A percentile compares a stretch with the other conserved stretches of the same genome.
Conservation (phyloP, 148 eudicot species). For the Salicornia ramosissima region DNA sequence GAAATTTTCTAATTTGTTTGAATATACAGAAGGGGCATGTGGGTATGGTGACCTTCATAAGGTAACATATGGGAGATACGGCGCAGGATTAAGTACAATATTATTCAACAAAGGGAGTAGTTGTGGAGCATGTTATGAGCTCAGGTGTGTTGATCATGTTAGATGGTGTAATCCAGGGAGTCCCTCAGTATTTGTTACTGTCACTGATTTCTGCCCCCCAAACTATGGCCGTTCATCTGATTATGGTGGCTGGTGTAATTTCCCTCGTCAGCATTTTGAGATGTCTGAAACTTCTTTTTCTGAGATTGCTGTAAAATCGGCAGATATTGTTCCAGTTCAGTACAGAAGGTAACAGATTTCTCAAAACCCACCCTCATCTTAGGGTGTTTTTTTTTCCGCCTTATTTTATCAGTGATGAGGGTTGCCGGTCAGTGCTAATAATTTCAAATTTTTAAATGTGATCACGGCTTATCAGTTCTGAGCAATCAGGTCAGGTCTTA, state of each 20-base stretch:
- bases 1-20: not conserved
- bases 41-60: conserved; percentile 62
- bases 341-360: conserved; percentile 44
- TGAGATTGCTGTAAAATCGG: conserved; percentile 41
- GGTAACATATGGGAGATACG: conserved; percentile 48
- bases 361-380: not conserved
- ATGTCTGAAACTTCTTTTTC: conserved; percentile 50
- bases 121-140: conserved; percentile 64
- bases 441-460: too few relatives aligned
- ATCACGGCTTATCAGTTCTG: too few relatives aligned
- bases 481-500: too few relatives aligned
- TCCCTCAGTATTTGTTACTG: conserved; percentile 55
- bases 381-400: too few relatives aligned
- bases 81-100: conserved; percentile 48
- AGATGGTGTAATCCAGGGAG: conserved; percentile 55
- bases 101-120: conserved; percentile 59
- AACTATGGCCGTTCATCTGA: conserved; percentile 61
- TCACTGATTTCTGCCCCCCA: conserved; percentile 69
- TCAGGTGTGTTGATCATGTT: conserved; percentile 59
- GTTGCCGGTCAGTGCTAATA: too few relatives aligned
- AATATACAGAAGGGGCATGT: conserved; percentile 54
- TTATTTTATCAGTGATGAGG: too few relatives aligned
- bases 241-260: conserved; percentile 74
- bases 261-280: conserved; percentile 64
- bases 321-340: conserved; percentile 54